Conservation (phyloP, 371 early-diverging fungal species). For the Rozella allomycis region DNA sequence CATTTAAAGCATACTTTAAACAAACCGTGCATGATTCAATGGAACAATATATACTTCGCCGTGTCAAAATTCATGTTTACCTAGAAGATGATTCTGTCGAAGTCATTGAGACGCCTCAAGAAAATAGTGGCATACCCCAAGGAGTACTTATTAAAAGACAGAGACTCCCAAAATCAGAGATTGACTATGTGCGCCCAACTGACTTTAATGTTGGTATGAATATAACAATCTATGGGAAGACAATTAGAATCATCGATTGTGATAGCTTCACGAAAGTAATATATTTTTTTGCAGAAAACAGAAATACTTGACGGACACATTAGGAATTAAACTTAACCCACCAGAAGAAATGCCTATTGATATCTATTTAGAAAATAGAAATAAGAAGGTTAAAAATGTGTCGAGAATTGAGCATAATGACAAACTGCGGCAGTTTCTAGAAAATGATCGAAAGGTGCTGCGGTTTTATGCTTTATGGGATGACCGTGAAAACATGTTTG, state of each 20-base stretch:
- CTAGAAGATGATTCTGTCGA: conserved; percentile 2
- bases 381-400: conserved; percentile 11
- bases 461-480: conserved; percentile 1
- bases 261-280: conserved; percentile 1
- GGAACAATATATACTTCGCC: neutral
- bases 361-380: conserved; percentile 14
- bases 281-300: neutral
- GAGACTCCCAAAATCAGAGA: conserved; percentile 1
- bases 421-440: conserved; percentile 1
- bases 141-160: conserved; percentile 3
- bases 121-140: conserved; percentile 2
- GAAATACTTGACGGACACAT: conserved; percentile 16
- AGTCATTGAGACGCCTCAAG: conserved; percentile 2
- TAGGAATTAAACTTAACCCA: conserved; percentile 15
- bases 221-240: conserved; percentile 1
- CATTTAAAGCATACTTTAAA: conserved; percentile 28
- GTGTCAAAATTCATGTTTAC: neutral
- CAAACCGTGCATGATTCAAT: conserved; percentile 22
- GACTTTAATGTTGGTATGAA: conserved; percentile 1
- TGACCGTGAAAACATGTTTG: conserved; percentile 2
- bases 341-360: conserved; percentile 22
- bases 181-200: neutral
- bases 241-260: conserved; percentile 1
- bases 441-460: conserved; percentile 3
- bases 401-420: conserved; percentile 2